Conservation (phyloP, 2,329 filamentous ascomycete species). For the Hortaea werneckii region DNA sequence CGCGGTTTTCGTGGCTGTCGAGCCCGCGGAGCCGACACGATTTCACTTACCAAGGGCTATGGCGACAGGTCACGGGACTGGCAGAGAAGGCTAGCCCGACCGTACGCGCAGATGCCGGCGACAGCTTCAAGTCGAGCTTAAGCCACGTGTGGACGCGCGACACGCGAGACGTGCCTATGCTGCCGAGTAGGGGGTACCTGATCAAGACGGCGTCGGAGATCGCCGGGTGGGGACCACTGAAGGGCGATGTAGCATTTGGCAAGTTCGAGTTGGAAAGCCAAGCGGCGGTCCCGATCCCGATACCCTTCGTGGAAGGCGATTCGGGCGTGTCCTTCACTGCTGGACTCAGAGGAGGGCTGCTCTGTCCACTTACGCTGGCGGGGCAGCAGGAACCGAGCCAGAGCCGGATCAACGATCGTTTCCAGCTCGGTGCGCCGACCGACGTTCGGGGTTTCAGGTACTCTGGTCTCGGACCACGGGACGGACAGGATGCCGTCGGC, state of each 20-base stretch:
- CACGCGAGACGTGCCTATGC: slow-evolving; percentile 69
- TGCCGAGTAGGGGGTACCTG: slow-evolving; percentile 75
- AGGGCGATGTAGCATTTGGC: slow-evolving; percentile 85
- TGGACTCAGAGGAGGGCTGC: slow-evolving; percentile 67
- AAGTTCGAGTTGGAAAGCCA: slow-evolving; percentile 83
- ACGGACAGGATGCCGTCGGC: slow-evolving; percentile 75
- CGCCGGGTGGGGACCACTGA: slow-evolving; percentile 74
- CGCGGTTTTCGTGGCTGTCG: slow-evolving; percentile 67
- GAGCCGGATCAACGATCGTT: slow-evolving; percentile 85
- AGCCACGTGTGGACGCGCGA: slow-evolving; percentile 74
- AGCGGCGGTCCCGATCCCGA: slow-evolving; percentile 60
- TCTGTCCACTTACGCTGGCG: slow-evolving; percentile 69
- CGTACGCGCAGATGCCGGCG: slow-evolving; percentile 74
- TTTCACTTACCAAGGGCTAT: slow-evolving; percentile 67
- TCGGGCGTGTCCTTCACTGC: slow-evolving; percentile 76
- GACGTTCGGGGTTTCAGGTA: slow-evolving; percentile 91
- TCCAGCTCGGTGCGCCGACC: slow-evolving; percentile 86
- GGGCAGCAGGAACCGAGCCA: slow-evolving; percentile 46
- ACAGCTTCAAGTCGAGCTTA: slow-evolving; percentile 80
- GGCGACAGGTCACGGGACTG: slow-evolving; percentile 81
- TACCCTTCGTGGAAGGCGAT: slow-evolving; percentile 57
- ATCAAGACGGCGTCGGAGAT: slow-evolving; percentile 69
- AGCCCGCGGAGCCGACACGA: slow-evolving; percentile 55
- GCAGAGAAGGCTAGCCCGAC: slow-evolving; percentile 66
- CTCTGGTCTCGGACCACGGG: slow-evolving; percentile 77